phyloP scores from a whole-genome alignment of 345 rosid genomes.

The Salix purpurea region DNA sequence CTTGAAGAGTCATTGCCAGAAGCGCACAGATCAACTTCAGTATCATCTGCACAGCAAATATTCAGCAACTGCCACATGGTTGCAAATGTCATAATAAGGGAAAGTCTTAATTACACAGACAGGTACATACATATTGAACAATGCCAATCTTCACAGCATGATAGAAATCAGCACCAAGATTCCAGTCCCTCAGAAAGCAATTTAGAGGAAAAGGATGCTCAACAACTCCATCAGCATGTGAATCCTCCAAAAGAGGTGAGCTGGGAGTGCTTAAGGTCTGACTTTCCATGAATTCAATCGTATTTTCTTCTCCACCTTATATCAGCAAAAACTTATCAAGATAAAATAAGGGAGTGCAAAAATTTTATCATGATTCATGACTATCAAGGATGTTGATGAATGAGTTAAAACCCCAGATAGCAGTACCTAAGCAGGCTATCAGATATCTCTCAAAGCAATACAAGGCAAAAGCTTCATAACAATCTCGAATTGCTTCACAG shows the following conservation, averaged over 20 bases:
- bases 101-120: slow-evolving; percentile 4
- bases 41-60: slow-evolving; percentile 63
- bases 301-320: slow-evolving; percentile 87
- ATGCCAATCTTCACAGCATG: slow-evolving; percentile 95
- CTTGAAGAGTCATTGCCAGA: slow-evolving; percentile 84
- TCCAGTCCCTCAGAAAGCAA: slow-evolving; percentile 70
- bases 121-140: slow-evolving; percentile 83
- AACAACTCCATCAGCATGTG: slow-evolving; percentile 76
- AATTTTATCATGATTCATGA: not conserved
- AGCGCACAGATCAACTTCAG: slow-evolving; percentile 89
- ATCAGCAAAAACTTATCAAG: slow-evolving; percentile 14
- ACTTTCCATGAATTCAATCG: slow-evolving; percentile 90
- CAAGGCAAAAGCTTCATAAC: slow-evolving; percentile 98
- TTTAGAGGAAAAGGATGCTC: slow-evolving; percentile 95
- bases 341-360: not conserved
- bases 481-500: slow-evolving; percentile 90
- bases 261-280: slow-evolving; percentile 58
- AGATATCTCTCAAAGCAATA: slow-evolving; percentile 98
- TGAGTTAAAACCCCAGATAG: not conserved
- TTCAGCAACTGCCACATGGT: slow-evolving; percentile 14
- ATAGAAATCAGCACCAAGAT: slow-evolving; percentile 86
- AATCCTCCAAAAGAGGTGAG: slow-evolving; percentile 82
- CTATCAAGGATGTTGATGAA: slow-evolving; percentile 6
- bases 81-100: not conserved
- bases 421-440: slow-evolving; percentile 94